A percentile compares a stretch with the other conserved stretches of the same genome.
These are phyloP conservation scores for Botrytis galanthina DNA, from an alignment of 2,329 filamentous ascomycete species.

Conservation along the genomic window DNA sequence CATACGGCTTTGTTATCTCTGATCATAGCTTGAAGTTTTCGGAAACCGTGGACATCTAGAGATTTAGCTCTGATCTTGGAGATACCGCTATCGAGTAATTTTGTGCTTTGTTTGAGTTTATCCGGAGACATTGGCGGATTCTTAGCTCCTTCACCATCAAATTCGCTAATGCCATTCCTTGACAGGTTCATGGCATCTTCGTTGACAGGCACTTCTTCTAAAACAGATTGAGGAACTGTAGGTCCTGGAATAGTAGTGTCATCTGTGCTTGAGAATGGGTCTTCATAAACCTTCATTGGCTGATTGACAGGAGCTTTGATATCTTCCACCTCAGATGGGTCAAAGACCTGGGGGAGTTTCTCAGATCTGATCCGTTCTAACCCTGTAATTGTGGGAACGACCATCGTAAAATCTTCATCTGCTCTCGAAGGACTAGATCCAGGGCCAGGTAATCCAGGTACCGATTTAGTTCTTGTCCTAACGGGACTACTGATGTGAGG, in stretches of 20 bases:
- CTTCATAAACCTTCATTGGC: constrained; percentile 57
- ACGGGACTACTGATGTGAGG: constrained; percentile 29
- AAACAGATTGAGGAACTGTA: constrained; percentile 47
- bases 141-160: constrained; percentile 26
- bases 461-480: constrained; percentile 27
- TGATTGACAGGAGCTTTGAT: constrained; percentile 32
- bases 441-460: constrained; percentile 24
- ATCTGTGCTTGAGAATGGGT: constrained; percentile 52
- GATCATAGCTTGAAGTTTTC: constrained; percentile 72
- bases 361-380: constrained; percentile 36
- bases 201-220: constrained; percentile 61
- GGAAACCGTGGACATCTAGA: constrained; percentile 79
- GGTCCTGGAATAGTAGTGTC: constrained; percentile 49
- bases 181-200: constrained; percentile 43
- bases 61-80: constrained; percentile 67
- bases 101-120: constrained; percentile 55
- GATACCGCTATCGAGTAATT: constrained; percentile 72
- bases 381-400: constrained; percentile 48
- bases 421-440: constrained; percentile 45
- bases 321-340: constrained; percentile 43
- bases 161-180: constrained; percentile 25
- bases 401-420: constrained; percentile 55
- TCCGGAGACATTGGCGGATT: constrained; percentile 45
- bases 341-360: constrained; percentile 40
- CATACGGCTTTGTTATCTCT: constrained; percentile 64